These are phyloP conservation scores for Juncus inflexus DNA, from an alignment of 176 grass and related monocot genomes.

Conservation along the genomic window DNA sequence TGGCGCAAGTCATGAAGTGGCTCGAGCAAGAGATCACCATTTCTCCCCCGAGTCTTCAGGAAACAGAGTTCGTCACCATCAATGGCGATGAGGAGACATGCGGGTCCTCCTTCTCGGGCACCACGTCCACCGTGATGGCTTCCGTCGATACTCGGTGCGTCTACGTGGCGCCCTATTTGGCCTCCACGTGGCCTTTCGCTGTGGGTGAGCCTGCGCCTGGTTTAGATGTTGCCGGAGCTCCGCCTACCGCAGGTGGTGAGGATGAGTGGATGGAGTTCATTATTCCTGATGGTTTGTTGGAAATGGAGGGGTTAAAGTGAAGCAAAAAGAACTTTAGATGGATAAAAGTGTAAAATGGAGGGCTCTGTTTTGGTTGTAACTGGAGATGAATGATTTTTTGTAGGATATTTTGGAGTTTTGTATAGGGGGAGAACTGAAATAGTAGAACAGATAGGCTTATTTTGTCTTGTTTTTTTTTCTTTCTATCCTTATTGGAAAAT, in stretches of 20 bases:
- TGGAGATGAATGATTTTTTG: conserved; percentile 14
- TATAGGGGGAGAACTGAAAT: conserved; percentile 9
- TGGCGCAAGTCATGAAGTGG: conserved; percentile 76
- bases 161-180: conserved; percentile 23
- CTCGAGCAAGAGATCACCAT: conserved; percentile 60
- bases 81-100: conserved; percentile 91
- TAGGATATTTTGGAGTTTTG: conserved; percentile 23
- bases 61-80: conserved; percentile 46
- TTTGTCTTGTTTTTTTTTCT: conserved; percentile 4
- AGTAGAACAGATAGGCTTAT: conserved; percentile 6
- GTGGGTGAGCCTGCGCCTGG: background rate
- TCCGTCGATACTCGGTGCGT: conserved; percentile 58
- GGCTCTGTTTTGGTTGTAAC: background rate
- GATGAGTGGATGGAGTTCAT: conserved; percentile 49
- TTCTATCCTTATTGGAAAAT: background rate
- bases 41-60: background rate
- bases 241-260: background rate
- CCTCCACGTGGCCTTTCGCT: conserved; percentile 36
- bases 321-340: background rate
- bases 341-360: background rate
- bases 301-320: conserved; percentile 1
- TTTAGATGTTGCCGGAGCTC: background rate
- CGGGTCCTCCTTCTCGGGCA: conserved; percentile 77
- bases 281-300: conserved; percentile 5
- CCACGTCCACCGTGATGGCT: conserved; percentile 69